Evolutionary conservation across 805 yeast species (phyloP).

Genomic region (Isabelozyma pseudorhagii): DNA sequence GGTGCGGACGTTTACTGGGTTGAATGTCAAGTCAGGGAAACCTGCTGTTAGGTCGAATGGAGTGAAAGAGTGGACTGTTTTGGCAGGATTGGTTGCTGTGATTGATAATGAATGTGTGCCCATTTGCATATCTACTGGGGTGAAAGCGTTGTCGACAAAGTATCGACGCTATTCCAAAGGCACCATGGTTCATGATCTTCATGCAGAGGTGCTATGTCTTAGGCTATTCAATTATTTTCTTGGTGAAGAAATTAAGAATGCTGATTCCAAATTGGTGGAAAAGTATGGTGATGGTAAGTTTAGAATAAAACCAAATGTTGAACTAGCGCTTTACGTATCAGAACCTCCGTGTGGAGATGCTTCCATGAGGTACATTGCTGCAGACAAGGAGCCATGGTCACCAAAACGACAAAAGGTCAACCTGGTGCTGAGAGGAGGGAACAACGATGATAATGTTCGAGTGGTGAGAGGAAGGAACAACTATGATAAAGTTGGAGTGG

Average conservation of each 20-base stretch:
- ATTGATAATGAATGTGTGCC: slow-evolving; percentile 23
- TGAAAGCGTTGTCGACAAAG: slow-evolving; percentile 67
- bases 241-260: slow-evolving; percentile 42
- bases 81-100: slow-evolving; percentile 66
- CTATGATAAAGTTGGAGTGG: slow-evolving; percentile 55
- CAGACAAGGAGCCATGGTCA: slow-evolving; percentile 1
- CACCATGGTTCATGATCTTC: slow-evolving; percentile 74
- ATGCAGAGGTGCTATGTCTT: slow-evolving; percentile 79
- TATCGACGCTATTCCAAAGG: slow-evolving; percentile 50
- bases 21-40: slow-evolving; percentile 44
- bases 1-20: not conserved
- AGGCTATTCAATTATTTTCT: slow-evolving; percentile 66
- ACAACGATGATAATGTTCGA: slow-evolving; percentile 7
- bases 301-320: slow-evolving; percentile 30
- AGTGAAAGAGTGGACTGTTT: slow-evolving; percentile 74
- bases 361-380: slow-evolving; percentile 48
- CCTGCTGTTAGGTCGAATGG: slow-evolving; percentile 65
- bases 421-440: slow-evolving; percentile 1
- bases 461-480: slow-evolving; percentile 59
- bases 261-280: slow-evolving; percentile 12
- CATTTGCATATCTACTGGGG: slow-evolving; percentile 72
- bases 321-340: slow-evolving; percentile 61
- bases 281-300: slow-evolving; percentile 14
- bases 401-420: not conserved
- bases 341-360: slow-evolving; percentile 93